Evolutionary conservation across 768 basidiomycete species (phyloP), one percentile per base, ranked within the genome.

Genomic region (Russula foetens): DNA sequence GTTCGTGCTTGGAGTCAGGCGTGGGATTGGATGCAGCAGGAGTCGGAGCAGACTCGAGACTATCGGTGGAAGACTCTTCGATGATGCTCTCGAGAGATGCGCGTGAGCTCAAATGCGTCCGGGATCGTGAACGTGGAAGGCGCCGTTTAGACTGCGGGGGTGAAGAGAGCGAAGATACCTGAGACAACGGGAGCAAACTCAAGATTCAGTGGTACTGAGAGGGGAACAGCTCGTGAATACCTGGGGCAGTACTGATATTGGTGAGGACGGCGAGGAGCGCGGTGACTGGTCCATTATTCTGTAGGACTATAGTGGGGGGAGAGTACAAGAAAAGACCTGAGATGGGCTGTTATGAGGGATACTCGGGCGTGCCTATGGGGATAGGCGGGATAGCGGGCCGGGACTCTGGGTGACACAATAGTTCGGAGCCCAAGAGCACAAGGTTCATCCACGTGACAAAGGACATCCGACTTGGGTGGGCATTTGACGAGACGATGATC

Each of bases 31-130:
- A 21, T 5, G 23, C 28, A 1, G n/a, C 35, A 51, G 26, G 55
- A 28, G 55, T 29, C 17, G 23, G 39, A n/a, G 23, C 28, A 33
- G 24, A 7, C 21, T 60, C 55, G 24, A 26, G n/a, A 44, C 56
- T 29, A 24, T 60, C 54, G 23, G 14, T 7, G 2, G 9, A 29
- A 24, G 58, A 7, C 44, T 66, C 65, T 48, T 66, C 65, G 26
- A 56, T 35, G 39, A 66, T 66, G 43, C 65, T 59, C 56, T 66
- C 65, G 15, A 66, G 63, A 19, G 65, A 66, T 35, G 56, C 53
- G 21, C 53, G 57, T 1, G 59, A 31, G 35, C 45, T 51, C 24
- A 66, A n/a, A 11, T 53, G 63, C 19, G 65, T 39, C 39, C 63
- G 59, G 21, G 59, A 58, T 19, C 46, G 63, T 38, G 57, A 43